Percentiles rank a stretch among this genome's conserved stretches.
Conservation (phyloP, 176 grass and related monocot species). For the Echinochloa phyllopogon region DNA sequence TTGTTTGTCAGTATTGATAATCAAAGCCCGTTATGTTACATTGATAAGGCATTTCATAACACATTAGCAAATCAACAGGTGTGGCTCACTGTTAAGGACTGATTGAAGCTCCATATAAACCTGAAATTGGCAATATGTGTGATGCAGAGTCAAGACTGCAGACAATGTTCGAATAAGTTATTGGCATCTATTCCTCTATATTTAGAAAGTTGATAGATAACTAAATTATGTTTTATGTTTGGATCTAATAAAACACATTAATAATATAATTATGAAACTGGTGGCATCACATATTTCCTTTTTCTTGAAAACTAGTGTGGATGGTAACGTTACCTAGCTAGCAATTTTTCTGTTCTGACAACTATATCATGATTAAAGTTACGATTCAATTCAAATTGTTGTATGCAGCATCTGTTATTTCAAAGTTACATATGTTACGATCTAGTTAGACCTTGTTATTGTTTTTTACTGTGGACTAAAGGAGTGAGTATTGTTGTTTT, state of each 20-base stretch:
- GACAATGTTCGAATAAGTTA: background rate
- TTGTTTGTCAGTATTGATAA: background rate
- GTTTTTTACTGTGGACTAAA: too few species aligned
- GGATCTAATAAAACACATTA: background rate
- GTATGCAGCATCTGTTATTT: background rate
- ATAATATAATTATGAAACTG: background rate
- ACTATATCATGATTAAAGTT: background rate
- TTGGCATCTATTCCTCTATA: too few species aligned
- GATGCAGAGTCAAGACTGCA: background rate
- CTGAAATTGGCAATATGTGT: background rate
- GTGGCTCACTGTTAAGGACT: too few species aligned
- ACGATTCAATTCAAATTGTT: background rate
- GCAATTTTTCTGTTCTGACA: background rate
- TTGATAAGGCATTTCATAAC: background rate
- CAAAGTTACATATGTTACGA: background rate
- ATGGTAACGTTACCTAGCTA: background rate
- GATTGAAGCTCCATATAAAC: background rate
- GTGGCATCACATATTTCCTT: background rate
- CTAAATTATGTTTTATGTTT: too few species aligned
- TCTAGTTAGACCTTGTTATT: background rate
- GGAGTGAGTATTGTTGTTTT: too few species aligned
- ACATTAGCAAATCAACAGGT: too few species aligned
- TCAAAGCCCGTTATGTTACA: background rate
- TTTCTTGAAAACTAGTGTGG: background rate
- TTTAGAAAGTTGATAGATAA: too few species aligned